Evolutionary conservation across 371 early-diverging fungal genomes (phyloP), one percentile per base, ranked within the genome.

Genomic region (Rhizopus sp.): DNA sequence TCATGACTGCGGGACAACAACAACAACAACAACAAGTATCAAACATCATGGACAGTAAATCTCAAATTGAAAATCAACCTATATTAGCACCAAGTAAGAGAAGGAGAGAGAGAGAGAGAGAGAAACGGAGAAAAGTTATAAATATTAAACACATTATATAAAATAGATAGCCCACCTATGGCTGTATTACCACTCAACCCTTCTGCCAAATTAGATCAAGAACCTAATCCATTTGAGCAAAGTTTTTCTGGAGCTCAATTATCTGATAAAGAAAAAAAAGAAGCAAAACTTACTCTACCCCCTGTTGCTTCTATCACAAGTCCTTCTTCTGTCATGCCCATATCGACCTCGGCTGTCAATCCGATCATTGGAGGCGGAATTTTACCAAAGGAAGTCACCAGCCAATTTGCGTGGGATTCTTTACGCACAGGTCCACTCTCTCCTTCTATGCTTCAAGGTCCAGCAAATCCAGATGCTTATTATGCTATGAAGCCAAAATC

Each of bases 211-310:
- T 78, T 92, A 50, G 87, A 89, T 63, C 76, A 84, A 60, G 93
- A 93, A 55, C 91, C 90, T 23, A 93, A 93, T 74, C 93, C 92
- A 17, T 93, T 93, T 62, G 93, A 92, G 59, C 83, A 89, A 62
- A 90, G 89, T 59, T 93, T 93, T 62, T 85, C 88, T 4, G 71
- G 80, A 30, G 71, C 68, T 37, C 38, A 37, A 10, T 37, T 10
- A 37, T 41, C 66, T 37, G 49, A 35, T 13, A 52, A 54, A 16
- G 56, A 57, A 17, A 34, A 63, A 37, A 13, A 37, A 13, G 53
- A 60, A 59, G 51, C 51, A 38, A 66, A 53, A 55, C 63, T 74
- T 16, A 65, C 59, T 13, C 50, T 77, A 50, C 77, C 77, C 30
- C 68, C 80, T 47, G 75, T 77, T 9, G 75, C 77, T 16, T 59